phyloP scores from a whole-genome alignment of 306 rosid species.

The Macrotyloma uniflorum region DNA sequence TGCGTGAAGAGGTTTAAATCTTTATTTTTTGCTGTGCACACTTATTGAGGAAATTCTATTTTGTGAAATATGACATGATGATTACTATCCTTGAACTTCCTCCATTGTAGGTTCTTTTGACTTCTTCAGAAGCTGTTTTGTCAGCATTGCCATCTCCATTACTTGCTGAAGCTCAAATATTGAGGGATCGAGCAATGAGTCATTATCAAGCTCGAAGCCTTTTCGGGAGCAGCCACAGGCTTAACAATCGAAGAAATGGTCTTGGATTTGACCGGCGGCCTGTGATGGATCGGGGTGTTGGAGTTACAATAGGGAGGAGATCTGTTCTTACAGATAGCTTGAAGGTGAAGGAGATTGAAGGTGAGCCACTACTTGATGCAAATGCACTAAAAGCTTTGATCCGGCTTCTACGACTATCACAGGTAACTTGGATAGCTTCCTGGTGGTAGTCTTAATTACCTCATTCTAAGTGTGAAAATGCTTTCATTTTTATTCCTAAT shows the following conservation, averaged over 20 bases:
- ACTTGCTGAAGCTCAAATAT: conserved; percentile 97
- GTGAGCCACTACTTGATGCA: conserved; percentile 85
- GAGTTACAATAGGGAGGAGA: conserved; percentile 84
- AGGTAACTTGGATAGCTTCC: conserved; percentile 62
- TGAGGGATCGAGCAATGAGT: conserved; percentile 97
- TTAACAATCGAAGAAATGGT: conserved; percentile 84
- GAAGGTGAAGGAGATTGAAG: conserved; percentile 90
- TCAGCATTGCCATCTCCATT: conserved; percentile 91
- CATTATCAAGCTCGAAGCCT: conserved; percentile 96
- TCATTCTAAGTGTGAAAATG: conserved; percentile 17
- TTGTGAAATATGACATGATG: conserved; percentile 23
- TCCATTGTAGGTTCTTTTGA: conserved; percentile 78
- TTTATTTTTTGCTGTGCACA: conserved; percentile 17
- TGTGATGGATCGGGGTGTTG: conserved; percentile 96
- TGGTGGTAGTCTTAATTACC: conserved; percentile 24
- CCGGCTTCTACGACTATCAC: conserved; percentile 89
- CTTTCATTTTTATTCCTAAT: not conserved
- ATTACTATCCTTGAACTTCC: conserved; percentile 28
- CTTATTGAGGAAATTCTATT: conserved; percentile 32
- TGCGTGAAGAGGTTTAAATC: conserved; percentile 92
- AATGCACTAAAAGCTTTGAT: conserved; percentile 85
- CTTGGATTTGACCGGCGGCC: conserved; percentile 87
- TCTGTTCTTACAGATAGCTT: conserved; percentile 72
- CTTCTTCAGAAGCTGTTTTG: conserved; percentile 97
- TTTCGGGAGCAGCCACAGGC: conserved; percentile 78